Evolutionary conservation across 495 filamentous ascomycete genomes (phyloP).

Genomic region (Penicillium paradoxum): DNA sequence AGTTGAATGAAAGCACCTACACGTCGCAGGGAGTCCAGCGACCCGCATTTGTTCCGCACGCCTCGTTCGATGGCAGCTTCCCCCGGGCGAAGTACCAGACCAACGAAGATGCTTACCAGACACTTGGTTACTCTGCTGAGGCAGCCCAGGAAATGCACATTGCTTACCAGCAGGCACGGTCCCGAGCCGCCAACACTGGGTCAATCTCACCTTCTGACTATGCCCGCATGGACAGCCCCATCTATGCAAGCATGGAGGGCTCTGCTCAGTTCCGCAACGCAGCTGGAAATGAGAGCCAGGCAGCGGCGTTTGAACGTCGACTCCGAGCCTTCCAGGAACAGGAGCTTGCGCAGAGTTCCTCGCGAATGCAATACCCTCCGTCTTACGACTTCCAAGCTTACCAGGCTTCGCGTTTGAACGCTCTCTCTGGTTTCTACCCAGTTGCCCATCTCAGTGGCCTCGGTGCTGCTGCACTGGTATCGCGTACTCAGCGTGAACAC

Average conservation of each 20-base stretch:
- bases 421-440: conserved; percentile 32
- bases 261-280: conserved; percentile 43
- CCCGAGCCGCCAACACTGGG: conserved; percentile 29
- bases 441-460: conserved; percentile 21
- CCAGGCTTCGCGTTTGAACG: conserved; percentile 34
- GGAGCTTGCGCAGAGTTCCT: conserved; percentile 33
- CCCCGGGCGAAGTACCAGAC: conserved; percentile 30
- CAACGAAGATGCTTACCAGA: conserved; percentile 30
- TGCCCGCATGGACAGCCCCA: conserved; percentile 54
- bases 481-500: conserved; percentile 55
- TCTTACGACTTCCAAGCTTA: conserved; percentile 39
- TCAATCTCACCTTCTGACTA: conserved; percentile 52
- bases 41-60: conserved; percentile 27
- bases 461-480: conserved; percentile 34
- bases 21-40: conserved; percentile 21
- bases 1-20: conserved; percentile 31
- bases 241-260: conserved; percentile 46
- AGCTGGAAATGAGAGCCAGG: conserved; percentile 36
- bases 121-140: conserved; percentile 22
- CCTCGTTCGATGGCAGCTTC: conserved; percentile 32
- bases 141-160: conserved; percentile 30
- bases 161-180: conserved; percentile 23
- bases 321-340: conserved; percentile 48
- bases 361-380: conserved; percentile 37
- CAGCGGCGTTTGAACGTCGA: conserved; percentile 42